These are phyloP conservation scores for Pyrenophora seminiperda DNA, from an alignment of 2,329 filamentous ascomycete species.

Conservation along the genomic window DNA sequence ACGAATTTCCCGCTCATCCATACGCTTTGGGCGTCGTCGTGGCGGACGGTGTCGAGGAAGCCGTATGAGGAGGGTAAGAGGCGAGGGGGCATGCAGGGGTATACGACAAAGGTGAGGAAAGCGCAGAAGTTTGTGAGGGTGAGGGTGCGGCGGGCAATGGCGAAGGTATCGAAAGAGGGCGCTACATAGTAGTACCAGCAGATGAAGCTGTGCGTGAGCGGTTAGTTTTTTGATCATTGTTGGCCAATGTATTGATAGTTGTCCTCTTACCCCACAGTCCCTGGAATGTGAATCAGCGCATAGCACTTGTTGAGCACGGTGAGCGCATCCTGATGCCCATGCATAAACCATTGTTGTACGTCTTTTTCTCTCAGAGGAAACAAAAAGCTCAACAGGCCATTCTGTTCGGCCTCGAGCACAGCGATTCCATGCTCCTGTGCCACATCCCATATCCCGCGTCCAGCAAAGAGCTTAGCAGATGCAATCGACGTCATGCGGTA, in stretches of 20 bases:
- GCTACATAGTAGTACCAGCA: conserved; percentile 68
- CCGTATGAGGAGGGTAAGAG: conserved; percentile 53
- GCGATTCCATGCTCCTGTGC: conserved; percentile 61
- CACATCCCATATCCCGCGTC: conserved; percentile 60
- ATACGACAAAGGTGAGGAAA: conserved; percentile 59
- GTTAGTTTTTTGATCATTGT: conserved; percentile 21
- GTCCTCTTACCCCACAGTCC: conserved; percentile 61
- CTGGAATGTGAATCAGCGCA: conserved; percentile 65
- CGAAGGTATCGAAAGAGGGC: conserved; percentile 54
- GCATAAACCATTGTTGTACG: conserved; percentile 63
- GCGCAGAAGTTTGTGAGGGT: conserved; percentile 60
- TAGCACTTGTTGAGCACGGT: conserved; percentile 64
- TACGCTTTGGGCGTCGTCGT: conserved; percentile 54
- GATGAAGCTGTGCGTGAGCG: conserved; percentile 59
- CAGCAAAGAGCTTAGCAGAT: conserved; percentile 58
- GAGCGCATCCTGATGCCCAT: conserved; percentile 58
- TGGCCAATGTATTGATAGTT: neutral
- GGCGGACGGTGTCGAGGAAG: conserved; percentile 55
- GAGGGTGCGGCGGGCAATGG: conserved; percentile 53
- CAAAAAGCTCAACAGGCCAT: conserved; percentile 56
- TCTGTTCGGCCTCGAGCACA: conserved; percentile 62
- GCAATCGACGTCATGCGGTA: conserved; percentile 64
- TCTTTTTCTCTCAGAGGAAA: conserved; percentile 60
- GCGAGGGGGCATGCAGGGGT: conserved; percentile 60
- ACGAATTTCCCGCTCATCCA: conserved; percentile 55